Percentiles rank a stretch among this genome's conserved stretches.
Evolutionary conservation across 495 filamentous ascomycete species (phyloP).

Genomic region (Lentithecium fluviatile): DNA sequence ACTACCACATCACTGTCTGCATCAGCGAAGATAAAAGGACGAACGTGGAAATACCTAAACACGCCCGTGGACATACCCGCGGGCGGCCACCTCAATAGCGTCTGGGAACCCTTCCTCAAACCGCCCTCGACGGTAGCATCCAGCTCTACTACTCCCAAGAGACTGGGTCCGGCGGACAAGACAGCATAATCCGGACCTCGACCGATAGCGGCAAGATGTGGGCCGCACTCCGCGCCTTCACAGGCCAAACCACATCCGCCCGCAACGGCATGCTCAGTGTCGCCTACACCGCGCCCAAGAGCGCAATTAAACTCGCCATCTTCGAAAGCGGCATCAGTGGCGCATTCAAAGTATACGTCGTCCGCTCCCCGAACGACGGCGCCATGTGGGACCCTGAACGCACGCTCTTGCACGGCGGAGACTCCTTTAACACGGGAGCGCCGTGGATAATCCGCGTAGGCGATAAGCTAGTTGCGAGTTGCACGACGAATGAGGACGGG

Average conservation of each 20-base stretch:
- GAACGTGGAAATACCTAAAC: slow-evolving; percentile 55
- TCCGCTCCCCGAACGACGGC: slow-evolving; percentile 59
- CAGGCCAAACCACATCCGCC: slow-evolving; percentile 47
- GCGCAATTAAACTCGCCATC: slow-evolving; percentile 54
- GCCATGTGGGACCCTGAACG: slow-evolving; percentile 54
- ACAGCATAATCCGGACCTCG: slow-evolving; percentile 58
- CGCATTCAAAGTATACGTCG: slow-evolving; percentile 55
- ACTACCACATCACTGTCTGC: slow-evolving; percentile 63
- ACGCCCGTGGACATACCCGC: slow-evolving; percentile 51
- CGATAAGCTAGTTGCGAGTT: slow-evolving; percentile 56
- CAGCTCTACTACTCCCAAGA: slow-evolving; percentile 62
- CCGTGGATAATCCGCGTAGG: slow-evolving; percentile 60
- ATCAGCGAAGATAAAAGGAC: slow-evolving; percentile 55
- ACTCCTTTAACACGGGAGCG: slow-evolving; percentile 54
- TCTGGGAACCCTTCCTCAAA: slow-evolving; percentile 64
- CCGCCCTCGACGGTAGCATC: slow-evolving; percentile 47
- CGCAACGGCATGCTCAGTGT: slow-evolving; percentile 66
- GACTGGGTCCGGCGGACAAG: slow-evolving; percentile 56
- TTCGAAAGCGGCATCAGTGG: slow-evolving; percentile 54
- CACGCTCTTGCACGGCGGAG: slow-evolving; percentile 40
- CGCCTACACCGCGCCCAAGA: slow-evolving; percentile 40
- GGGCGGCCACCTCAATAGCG: slow-evolving; percentile 49
- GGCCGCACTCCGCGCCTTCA: slow-evolving; percentile 49
- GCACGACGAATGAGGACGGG: slow-evolving; percentile 62
- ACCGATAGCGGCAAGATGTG: slow-evolving; percentile 56